A percentile compares a stretch with the other conserved stretches of the same genome.
Conservation (phyloP, 768 basidiomycete species). For the Lyophyllum semitale region DNA sequence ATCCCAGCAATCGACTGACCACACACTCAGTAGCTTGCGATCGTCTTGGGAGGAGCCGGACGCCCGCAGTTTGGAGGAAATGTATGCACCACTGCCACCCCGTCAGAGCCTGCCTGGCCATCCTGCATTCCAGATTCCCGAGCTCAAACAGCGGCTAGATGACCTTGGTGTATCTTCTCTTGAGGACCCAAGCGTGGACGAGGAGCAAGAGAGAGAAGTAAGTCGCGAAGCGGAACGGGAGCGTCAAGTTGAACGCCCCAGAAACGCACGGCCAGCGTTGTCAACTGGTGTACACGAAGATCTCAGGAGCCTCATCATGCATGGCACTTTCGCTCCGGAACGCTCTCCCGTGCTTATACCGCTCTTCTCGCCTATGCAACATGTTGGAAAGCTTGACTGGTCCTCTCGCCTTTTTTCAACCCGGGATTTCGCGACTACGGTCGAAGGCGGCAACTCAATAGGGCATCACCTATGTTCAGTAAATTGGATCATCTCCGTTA, state of each 20-base stretch:
- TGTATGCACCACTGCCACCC: conserved; percentile 29
- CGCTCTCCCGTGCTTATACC: conserved; percentile 24
- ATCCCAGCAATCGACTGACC: background rate
- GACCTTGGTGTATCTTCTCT: conserved; percentile 27
- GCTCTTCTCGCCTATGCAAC: conserved; percentile 17
- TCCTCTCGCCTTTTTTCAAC: conserved; percentile 29
- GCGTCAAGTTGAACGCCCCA: conserved; percentile 36
- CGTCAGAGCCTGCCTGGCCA: background rate
- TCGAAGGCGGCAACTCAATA: conserved; percentile 15
- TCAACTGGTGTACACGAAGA: conserved; percentile 26
- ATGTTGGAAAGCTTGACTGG: conserved; percentile 18
- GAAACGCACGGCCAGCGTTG: conserved; percentile 23
- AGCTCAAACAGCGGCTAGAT: conserved; percentile 25
- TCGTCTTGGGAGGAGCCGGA: conserved; percentile 41
- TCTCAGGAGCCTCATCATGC: conserved; percentile 31
- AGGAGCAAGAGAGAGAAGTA: conserved; percentile 55
- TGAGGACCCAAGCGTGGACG: conserved; percentile 29
- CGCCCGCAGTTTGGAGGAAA: conserved; percentile 34
- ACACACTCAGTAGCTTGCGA: conserved; percentile 15
- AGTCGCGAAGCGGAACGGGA: conserved; percentile 45
- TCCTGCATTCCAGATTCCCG: conserved; percentile 12
- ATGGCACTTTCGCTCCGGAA: conserved; percentile 18
- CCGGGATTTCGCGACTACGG: conserved; percentile 34
- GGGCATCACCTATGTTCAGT: conserved; percentile 38
- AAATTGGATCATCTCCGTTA: conserved; percentile 38